Conservation (phyloP, 306 rosid genomes). For the Elaeagnus macrophylla region DNA sequence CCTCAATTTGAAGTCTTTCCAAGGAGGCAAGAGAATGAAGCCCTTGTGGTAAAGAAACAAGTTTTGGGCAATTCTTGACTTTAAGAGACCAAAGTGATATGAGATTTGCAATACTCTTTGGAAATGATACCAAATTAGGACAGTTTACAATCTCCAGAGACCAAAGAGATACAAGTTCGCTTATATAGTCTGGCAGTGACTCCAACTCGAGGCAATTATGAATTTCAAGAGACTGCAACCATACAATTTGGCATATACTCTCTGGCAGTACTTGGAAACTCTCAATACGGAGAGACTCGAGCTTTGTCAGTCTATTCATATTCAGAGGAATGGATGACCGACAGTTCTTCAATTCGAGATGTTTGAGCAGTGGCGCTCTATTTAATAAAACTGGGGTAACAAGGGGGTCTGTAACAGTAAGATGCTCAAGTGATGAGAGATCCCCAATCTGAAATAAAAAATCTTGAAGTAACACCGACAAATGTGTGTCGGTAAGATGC, state of each 20-base stretch:
- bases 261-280: not conserved
- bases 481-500: not conserved
- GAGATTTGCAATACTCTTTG: not conserved
- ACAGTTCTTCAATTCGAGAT: too few relatives aligned
- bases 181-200: not conserved
- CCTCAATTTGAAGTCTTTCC: not conserved
- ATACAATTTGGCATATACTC: not conserved
- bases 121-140: slow-evolving; percentile 4
- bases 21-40: not conserved
- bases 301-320: too few relatives aligned
- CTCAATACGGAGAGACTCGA: too few relatives aligned
- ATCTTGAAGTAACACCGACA: not conserved
- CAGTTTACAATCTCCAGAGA: not conserved
- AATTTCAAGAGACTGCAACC: not conserved
- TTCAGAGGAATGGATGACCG: too few relatives aligned
- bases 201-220: not conserved
- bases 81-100: not conserved
- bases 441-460: not conserved
- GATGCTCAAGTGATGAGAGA: not conserved
- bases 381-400: too few relatives aligned
- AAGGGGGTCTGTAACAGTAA: too few relatives aligned
- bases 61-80: not conserved
- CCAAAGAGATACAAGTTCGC: not conserved
- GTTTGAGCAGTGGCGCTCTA: too few relatives aligned
- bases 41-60: not conserved